phyloP scores from a whole-genome alignment of 257 asterid species.

The Leptodermis oblonga region DNA sequence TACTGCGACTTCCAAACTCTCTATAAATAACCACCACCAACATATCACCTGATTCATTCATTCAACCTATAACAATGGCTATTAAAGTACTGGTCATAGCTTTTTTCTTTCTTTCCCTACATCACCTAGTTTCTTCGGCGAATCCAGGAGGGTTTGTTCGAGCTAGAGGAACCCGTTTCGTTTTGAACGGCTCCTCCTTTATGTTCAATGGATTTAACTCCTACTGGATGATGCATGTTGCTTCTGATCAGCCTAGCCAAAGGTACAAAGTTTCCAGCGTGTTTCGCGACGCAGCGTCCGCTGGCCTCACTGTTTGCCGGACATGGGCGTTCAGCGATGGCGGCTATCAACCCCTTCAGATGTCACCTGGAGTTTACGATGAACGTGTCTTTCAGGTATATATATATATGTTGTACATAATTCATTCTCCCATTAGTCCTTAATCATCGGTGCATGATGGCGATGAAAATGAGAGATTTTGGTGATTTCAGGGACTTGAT shows the following conservation, averaged over 20 bases:
- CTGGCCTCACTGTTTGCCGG: slow-evolving; percentile 47
- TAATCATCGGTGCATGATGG: background rate
- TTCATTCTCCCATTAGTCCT: background rate
- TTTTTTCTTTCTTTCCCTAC: slow-evolving; percentile 2
- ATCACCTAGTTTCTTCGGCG: background rate
- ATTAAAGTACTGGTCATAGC: background rate
- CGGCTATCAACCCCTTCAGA: slow-evolving; percentile 36
- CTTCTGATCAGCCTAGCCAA: slow-evolving; percentile 35
- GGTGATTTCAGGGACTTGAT: slow-evolving; percentile 39
- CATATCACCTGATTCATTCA: background rate
- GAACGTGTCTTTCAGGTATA: slow-evolving; percentile 47
- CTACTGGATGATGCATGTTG: slow-evolving; percentile 54
- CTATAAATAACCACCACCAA: background rate
- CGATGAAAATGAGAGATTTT: background rate
- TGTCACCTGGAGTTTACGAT: slow-evolving; percentile 43
- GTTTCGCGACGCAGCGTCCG: slow-evolving; percentile 34
- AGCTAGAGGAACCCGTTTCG: slow-evolving; percentile 30
- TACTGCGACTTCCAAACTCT: background rate
- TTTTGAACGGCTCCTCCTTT: slow-evolving; percentile 27
- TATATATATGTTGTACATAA: too few species aligned
- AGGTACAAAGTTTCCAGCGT: slow-evolving; percentile 39
- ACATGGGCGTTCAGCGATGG: slow-evolving; percentile 53
- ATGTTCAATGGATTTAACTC: slow-evolving; percentile 51
- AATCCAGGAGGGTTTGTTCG: slow-evolving; percentile 21
- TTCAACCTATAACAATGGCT: background rate